Percentiles rank a stretch among this genome's conserved stretches.
These are phyloP conservation scores for Heterobasidion irregulare DNA, from an alignment of 1,284 basidiomycete species.

Conservation along the genomic window DNA sequence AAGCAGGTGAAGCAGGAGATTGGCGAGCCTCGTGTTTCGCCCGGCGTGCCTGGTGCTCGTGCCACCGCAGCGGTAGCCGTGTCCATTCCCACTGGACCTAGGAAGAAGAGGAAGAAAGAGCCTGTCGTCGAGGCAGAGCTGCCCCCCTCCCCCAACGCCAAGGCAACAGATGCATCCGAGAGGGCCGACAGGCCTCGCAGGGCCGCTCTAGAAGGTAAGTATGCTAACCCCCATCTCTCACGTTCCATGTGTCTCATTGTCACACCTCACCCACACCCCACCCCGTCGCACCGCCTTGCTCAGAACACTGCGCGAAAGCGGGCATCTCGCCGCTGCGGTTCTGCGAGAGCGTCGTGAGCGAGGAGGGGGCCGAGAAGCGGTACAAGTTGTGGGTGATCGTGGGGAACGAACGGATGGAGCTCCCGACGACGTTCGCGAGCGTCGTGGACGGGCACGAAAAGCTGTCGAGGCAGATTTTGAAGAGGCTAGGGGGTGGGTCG, in stretches of 20 bases:
- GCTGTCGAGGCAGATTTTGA: slow-evolving; percentile 31
- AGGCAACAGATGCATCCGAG: not conserved
- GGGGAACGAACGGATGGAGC: slow-evolving; percentile 30
- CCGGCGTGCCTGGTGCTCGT: too few species aligned
- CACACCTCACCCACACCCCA: not conserved
- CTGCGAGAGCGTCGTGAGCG: slow-evolving; percentile 8
- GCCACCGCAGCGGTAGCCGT: too few species aligned
- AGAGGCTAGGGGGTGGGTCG: slow-evolving; percentile 17
- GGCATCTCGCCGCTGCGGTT: slow-evolving; percentile 22
- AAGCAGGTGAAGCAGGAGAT: too few species aligned
- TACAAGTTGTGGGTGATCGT: slow-evolving; percentile 35
- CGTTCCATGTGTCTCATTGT: not conserved
- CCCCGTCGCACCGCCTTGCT: not conserved
- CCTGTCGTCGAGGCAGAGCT: too few species aligned
- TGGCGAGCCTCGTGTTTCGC: too few species aligned
- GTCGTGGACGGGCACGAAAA: slow-evolving; percentile 27
- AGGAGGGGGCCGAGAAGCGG: slow-evolving; percentile 12
- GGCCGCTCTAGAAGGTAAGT: slow-evolving; percentile 1
- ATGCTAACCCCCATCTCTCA: not conserved
- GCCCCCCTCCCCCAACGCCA: too few species aligned
- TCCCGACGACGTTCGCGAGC: slow-evolving; percentile 24
- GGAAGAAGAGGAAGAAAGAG: too few species aligned
- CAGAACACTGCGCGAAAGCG: slow-evolving; percentile 22
- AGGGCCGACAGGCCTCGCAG: not conserved
- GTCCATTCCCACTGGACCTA: too few species aligned